Conservation (phyloP, 2,329 filamentous ascomycete species). For the Ustilaginoidea virens region DNA sequence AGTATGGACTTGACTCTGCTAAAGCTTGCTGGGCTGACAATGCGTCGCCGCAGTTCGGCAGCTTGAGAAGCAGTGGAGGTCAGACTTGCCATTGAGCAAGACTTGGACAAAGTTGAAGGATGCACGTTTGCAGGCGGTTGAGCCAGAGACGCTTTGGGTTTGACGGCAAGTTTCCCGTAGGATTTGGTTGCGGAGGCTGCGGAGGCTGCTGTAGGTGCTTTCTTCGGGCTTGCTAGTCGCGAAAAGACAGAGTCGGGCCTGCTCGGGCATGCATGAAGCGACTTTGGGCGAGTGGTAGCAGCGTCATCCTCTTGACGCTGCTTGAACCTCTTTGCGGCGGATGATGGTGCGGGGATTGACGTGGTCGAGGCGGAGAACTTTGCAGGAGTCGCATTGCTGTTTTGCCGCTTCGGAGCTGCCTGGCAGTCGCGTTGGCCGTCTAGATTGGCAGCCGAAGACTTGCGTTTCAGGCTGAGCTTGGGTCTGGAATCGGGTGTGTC, state of each 20-base stretch:
- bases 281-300: slow-evolving; percentile 43
- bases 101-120: slow-evolving; percentile 28
- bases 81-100: slow-evolving; percentile 19
- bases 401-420: slow-evolving; percentile 11
- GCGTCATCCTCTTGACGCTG: slow-evolving; percentile 52
- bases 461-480: slow-evolving; percentile 20
- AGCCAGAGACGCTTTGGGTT: slow-evolving; percentile 16
- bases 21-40: slow-evolving; percentile 34
- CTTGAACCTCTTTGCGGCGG: slow-evolving; percentile 55
- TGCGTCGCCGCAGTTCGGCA: slow-evolving; percentile 18
- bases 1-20: slow-evolving; percentile 45
- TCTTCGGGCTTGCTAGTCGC: slow-evolving; percentile 63
- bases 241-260: slow-evolving; percentile 33
- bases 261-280: slow-evolving; percentile 27
- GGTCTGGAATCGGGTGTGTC: slow-evolving; percentile 30
- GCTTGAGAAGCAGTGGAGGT: slow-evolving; percentile 13
- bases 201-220: slow-evolving; percentile 27
- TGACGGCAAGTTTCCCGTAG: slow-evolving; percentile 17
- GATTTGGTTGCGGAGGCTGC: slow-evolving; percentile 55
- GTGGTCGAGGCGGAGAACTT: slow-evolving; percentile 6
- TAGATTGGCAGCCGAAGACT: slow-evolving; percentile 17
- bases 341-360: slow-evolving; percentile 1
- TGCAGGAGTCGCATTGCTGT: slow-evolving; percentile 7
- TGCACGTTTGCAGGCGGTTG: slow-evolving; percentile 33
- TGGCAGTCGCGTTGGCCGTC: slow-evolving; percentile 8